Percentiles rank a stretch among this genome's conserved stretches.
phyloP scores from a whole-genome alignment of 2,329 filamentous ascomycete species.

The Botrytis byssoidea region DNA sequence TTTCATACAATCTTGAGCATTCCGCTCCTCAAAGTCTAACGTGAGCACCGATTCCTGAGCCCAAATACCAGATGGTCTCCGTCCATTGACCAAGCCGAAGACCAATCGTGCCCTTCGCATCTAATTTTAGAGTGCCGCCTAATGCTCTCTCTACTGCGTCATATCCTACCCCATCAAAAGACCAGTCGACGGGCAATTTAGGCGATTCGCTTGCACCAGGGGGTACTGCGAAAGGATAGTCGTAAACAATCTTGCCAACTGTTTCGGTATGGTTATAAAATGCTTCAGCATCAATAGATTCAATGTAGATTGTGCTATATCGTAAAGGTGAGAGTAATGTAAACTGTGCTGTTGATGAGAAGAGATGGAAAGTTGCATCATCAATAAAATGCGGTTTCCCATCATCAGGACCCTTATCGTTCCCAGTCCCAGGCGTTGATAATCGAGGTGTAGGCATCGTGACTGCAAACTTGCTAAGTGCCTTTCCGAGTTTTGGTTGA shows the following conservation, averaged over 20 bases:
- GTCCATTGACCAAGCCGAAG: conserved; percentile 73
- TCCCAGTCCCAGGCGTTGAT: conserved; percentile 47
- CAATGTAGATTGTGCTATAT: conserved; percentile 72
- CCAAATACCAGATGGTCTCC: conserved; percentile 68
- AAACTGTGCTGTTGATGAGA: conserved; percentile 85
- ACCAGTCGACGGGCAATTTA: conserved; percentile 78
- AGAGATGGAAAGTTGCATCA: conserved; percentile 80
- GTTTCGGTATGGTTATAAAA: conserved; percentile 78
- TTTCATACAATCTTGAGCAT: background rate
- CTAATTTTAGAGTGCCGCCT: conserved; percentile 75
- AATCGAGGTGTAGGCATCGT: conserved; percentile 71
- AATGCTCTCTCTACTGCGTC: conserved; percentile 77
- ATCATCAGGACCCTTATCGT: conserved; percentile 43
- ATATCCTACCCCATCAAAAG: conserved; percentile 73
- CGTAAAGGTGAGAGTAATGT: conserved; percentile 75
- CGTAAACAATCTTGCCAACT: conserved; percentile 74
- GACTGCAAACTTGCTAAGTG: conserved; percentile 69
- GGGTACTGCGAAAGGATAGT: conserved; percentile 70
- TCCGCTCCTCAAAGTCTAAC: conserved; percentile 47
- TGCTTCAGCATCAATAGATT: conserved; percentile 78
- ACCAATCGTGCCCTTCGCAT: conserved; percentile 73
- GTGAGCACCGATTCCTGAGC: conserved; percentile 67
- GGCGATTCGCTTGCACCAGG: conserved; percentile 74
- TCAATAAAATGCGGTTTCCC: conserved; percentile 70
- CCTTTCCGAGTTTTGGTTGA: conserved; percentile 68